These are phyloP conservation scores for Xylariaceae sp. DNA, from an alignment of 2,329 filamentous ascomycete species.

Conservation along the genomic window DNA sequence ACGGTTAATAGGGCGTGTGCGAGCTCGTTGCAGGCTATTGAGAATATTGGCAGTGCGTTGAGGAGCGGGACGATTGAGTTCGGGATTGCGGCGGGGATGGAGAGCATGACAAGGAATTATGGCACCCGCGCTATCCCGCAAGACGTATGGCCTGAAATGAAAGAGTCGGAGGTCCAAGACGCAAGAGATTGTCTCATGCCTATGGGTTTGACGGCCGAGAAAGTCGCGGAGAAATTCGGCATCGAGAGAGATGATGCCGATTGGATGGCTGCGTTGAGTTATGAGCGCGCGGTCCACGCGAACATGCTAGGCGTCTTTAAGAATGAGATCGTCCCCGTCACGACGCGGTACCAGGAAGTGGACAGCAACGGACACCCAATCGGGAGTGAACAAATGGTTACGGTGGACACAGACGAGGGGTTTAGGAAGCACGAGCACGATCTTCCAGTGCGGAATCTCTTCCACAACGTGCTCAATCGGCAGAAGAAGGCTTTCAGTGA, in stretches of 20 bases:
- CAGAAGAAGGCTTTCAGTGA: no score
- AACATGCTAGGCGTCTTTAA: no score
- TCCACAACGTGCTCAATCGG: no score
- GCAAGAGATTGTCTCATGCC: conserved; percentile 86
- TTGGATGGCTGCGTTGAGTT: no score
- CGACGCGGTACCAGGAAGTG: no score
- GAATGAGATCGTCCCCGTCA: no score
- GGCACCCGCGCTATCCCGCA: conserved; percentile 78
- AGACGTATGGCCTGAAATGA: conserved; percentile 72
- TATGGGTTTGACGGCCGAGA: conserved; percentile 89
- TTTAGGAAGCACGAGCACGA: no score
- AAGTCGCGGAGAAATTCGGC: conserved; percentile 74
- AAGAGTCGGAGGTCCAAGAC: conserved; percentile 57
- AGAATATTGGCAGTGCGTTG: conserved; percentile 71
- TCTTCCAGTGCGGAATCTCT: no score
- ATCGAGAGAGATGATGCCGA: no score
- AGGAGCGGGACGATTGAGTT: conserved; percentile 66
- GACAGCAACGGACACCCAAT: conserved; percentile 58
- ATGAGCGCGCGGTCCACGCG: no score
- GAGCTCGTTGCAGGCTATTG: conserved; percentile 72
- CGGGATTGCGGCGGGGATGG: conserved; percentile 86
- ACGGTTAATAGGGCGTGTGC: conserved; percentile 88
- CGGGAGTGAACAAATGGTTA: no score
- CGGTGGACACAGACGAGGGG: no score
- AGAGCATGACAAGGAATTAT: conserved; percentile 95